Base-by-base conservation (phyloP, 768 basidiomycete genomes). In the Paxillus involutus region DNA sequence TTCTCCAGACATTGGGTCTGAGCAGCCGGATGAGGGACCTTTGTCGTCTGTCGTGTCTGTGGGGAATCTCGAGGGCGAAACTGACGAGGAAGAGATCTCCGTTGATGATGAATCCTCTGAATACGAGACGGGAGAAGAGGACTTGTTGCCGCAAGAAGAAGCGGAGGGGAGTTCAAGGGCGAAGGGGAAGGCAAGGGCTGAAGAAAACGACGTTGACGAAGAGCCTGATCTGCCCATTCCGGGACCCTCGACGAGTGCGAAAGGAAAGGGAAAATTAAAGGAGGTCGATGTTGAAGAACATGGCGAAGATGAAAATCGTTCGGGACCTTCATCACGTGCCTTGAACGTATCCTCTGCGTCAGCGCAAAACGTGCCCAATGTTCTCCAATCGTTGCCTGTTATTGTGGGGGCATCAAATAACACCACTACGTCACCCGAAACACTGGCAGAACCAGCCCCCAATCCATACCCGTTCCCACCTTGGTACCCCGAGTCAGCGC, bases 401-500 rank as follows among this genome's bases (percentile, higher is more conserved):
- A 8, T 49, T 17, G 37, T 30, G 19, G 44, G 30, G 26, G 14
- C 46, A 35, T 45, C 47, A 41, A 32, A 57, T 39, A 1, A 16
- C 6, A 6, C 40, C 35, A 13, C 51, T 24, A 44, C 53, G 16
- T 36, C 47, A 29, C 36, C 54, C n/a, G 45, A 46, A 55, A 43
- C 39, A 32, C 58, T 59, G 6, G 64, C 71, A 54, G 42, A 39
- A 32, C 59, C 59, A 5, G 65, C 71, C 17, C 73, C 74, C 0
- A 87, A 87, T 53, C 87, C 86, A 2, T 88, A 80, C 65, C 85
- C 84, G 0, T 80, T 78, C 61, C 85, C 84, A 0, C 77, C 79
- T 0, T 89, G 86, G 86, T 84, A 81, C 57, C 85, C 86, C 13
- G 87, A 88, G 62, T 81, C 80, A 47, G 86, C 86, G 0, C 87